Conservation (phyloP, 2,329 filamentous ascomycete species). For the Penicillium oxalicum region DNA sequence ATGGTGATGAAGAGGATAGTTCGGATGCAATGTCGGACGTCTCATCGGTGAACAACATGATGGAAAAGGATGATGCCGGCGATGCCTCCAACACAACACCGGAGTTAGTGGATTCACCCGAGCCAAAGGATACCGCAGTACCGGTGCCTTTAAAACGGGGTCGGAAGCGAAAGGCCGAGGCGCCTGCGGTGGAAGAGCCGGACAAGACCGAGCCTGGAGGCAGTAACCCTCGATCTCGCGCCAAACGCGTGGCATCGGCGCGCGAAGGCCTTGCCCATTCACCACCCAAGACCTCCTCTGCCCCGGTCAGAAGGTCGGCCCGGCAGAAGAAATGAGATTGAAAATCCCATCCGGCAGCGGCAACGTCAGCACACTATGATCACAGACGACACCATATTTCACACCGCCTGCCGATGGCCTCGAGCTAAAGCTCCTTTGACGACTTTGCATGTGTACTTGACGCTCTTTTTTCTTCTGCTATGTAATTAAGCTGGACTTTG, state of each 20-base stretch:
- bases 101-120: conserved; percentile 13
- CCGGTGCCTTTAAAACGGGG: conserved; percentile 11
- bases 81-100: conserved; percentile 21
- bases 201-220: conserved; percentile 7
- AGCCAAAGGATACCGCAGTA: background rate
- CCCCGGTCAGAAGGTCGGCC: conserved; percentile 24
- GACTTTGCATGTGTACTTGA: too few species aligned
- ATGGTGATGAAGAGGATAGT: conserved; percentile 9
- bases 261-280: conserved; percentile 12
- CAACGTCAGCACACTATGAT: too few species aligned
- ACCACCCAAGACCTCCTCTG: conserved; percentile 10
- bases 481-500: too few species aligned
- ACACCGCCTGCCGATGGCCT: too few species aligned
- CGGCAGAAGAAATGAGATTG: conserved; percentile 23
- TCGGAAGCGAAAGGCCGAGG: conserved; percentile 17
- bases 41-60: conserved; percentile 9
- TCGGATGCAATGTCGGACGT: conserved; percentile 18
- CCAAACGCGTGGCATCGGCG: conserved; percentile 22
- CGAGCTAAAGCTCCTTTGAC: too few species aligned
- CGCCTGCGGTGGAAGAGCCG: conserved; percentile 4
- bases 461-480: too few species aligned
- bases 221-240: conserved; percentile 8
- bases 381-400: too few species aligned
- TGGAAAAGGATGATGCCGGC: conserved; percentile 13
- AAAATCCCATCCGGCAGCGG: too few species aligned